Evolutionary conservation across 371 early-diverging fungal genomes (phyloP), one percentile per base, ranked within the genome.

Genomic region (Haplosporangium sp.): DNA sequence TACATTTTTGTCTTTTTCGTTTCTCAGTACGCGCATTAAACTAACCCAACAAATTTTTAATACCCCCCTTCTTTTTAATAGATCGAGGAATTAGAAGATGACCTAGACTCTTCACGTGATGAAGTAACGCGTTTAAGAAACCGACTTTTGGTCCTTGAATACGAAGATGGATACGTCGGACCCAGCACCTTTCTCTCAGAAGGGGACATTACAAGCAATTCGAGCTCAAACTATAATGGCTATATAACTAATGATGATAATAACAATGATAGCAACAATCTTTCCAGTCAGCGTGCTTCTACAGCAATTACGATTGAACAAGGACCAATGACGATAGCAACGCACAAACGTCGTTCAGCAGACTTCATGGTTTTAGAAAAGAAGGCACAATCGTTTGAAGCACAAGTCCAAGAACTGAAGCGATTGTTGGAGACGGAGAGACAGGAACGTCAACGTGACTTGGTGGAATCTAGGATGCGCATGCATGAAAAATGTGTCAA

Each of bases 31-130:
- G 27, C 27, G 27, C 27, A 27, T 27, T 27, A 27, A 27, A 27
- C 27, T 27, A 27, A 27, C 27, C 27, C 27, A 27, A 27, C 27
- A 27, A 27, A 27, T 27, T 27, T 27, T 27, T 27, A 27, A 27
- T 27, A 1, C 27, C 27, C 27, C 27, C 34, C 10, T 48, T 48
- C 45, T 8, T 15, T 11, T 19, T 1, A 45, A 17, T 15, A 78
- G 81, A 74, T 81, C 34, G 81, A 81, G 34, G 71, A 79, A 37
- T 52, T 74, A 2, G 75, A 74, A 17, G 81, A 74, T 15, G 55
- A 53, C 2, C 42, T 81, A 37, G 58, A 40, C 38, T 20, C 11
- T 10, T 64, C 71, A 4, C 71, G 74, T 40, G 81, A 74, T 17
- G 81, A 81, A 27, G 74, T 45, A 15, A 58, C 19, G 19, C 74